These are phyloP conservation scores for Osmanthus fragrans DNA, from an alignment of 257 asterid genomes.

Conservation along the genomic window DNA sequence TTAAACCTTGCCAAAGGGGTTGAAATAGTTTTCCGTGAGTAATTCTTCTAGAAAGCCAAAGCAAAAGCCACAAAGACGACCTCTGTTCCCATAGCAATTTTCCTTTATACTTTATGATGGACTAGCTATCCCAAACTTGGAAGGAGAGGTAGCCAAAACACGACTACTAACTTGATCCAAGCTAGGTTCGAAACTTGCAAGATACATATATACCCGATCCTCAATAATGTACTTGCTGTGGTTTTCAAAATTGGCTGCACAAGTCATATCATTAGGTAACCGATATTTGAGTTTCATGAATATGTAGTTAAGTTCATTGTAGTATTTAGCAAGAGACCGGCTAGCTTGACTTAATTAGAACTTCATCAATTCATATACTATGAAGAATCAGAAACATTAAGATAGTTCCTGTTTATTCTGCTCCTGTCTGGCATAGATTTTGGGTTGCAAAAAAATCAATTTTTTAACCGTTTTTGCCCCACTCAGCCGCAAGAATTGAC, in stretches of 20 bases:
- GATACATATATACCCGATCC: background rate
- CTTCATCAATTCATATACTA: background rate
- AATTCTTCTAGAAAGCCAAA: background rate
- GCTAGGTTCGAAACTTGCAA: background rate
- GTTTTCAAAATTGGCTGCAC: background rate
- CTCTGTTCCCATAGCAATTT: background rate
- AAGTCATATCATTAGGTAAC: background rate
- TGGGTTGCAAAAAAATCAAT: too few relatives aligned
- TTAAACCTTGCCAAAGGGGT: too few relatives aligned
- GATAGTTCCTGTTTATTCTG: background rate
- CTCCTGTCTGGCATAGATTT: too few relatives aligned
- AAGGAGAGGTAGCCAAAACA: background rate
- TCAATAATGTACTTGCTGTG: background rate
- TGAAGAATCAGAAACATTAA: background rate
- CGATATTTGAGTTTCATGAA: background rate
- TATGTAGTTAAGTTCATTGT: background rate
- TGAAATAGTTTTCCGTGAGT: background rate
- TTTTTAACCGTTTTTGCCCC: too few relatives aligned
- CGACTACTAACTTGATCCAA: background rate
- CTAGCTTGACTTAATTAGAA: background rate
- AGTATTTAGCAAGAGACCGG: background rate
- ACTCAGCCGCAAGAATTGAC: too few relatives aligned
- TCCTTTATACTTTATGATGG: background rate
- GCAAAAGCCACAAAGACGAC: background rate
- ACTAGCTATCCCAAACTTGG: background rate